phyloP scores from a whole-genome alignment of 169 alveolate species.

The Cryptosporidium sp. region DNA sequence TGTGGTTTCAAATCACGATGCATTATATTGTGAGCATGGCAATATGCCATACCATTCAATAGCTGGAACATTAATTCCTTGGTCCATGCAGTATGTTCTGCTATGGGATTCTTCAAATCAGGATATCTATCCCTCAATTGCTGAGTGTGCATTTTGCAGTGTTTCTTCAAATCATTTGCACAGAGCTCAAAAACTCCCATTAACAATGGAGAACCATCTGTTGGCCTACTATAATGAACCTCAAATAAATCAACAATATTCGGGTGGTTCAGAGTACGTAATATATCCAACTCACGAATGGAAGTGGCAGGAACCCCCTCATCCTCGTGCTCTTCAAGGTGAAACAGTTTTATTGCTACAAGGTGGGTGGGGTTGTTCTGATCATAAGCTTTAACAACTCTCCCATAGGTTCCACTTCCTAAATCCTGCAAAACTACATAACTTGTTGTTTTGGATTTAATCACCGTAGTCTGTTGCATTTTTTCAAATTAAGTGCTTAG shows the following conservation, averaged over 20 bases:
- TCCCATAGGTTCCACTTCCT: slow-evolving; percentile 88
- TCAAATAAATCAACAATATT: slow-evolving; percentile 77
- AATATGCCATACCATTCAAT: slow-evolving; percentile 82
- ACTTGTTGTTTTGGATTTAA: slow-evolving; percentile 67
- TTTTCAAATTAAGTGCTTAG: not conserved
- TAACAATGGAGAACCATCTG: slow-evolving; percentile 62
- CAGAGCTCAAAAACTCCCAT: slow-evolving; percentile 74
- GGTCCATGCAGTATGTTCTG: slow-evolving; percentile 65
- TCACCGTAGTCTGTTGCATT: slow-evolving; percentile 62
- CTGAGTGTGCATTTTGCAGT: slow-evolving; percentile 56
- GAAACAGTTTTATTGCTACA: slow-evolving; percentile 86
- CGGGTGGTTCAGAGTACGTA: slow-evolving; percentile 82
- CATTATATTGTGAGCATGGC: slow-evolving; percentile 86
- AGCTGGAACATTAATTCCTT: slow-evolving; percentile 82
- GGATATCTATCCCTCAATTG: slow-evolving; percentile 63
- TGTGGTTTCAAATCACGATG: slow-evolving; percentile 92
- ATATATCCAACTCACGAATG: slow-evolving; percentile 84
- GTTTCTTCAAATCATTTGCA: slow-evolving; percentile 68
- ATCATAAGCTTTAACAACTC: slow-evolving; percentile 82
- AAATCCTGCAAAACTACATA: slow-evolving; percentile 74
- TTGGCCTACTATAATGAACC: slow-evolving; percentile 71
- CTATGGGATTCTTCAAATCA: slow-evolving; percentile 67
- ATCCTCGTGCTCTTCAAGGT: slow-evolving; percentile 81
- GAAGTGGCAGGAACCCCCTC: slow-evolving; percentile 91
- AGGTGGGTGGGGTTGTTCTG: slow-evolving; percentile 76